These are phyloP conservation scores for Backusella tarrabulga DNA, from an alignment of 192 early-diverging fungal species.

Conservation along the genomic window DNA sequence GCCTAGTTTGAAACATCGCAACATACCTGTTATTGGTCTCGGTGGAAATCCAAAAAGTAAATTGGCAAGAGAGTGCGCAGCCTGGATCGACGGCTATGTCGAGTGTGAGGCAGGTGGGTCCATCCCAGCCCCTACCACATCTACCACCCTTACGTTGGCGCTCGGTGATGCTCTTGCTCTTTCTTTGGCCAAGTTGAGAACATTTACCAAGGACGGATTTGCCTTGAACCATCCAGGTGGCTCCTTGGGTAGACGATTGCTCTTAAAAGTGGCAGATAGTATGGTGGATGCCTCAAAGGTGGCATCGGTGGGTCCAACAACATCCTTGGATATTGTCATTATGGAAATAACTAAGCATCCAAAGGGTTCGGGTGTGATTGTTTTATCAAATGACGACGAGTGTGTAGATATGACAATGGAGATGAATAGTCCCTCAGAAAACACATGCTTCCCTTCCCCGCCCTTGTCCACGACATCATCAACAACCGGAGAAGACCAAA, in stretches of 20 bases:
- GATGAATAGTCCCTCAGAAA: not conserved
- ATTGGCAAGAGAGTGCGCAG: conserved; percentile 38
- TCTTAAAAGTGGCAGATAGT: conserved; percentile 39
- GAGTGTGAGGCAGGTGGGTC: conserved; percentile 32
- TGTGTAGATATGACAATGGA: not conserved
- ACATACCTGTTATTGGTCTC: conserved; percentile 39
- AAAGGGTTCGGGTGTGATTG: conserved; percentile 33
- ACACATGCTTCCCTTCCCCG: conserved; percentile 13
- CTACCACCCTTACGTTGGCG: conserved; percentile 45
- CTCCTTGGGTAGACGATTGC: conserved; percentile 33
- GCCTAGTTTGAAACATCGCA: conserved; percentile 38
- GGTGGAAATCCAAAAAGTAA: conserved; percentile 41
- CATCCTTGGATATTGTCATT: conserved; percentile 37
- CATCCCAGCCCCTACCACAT: conserved; percentile 46
- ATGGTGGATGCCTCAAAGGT: conserved; percentile 24
- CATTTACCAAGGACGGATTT: conserved; percentile 39
- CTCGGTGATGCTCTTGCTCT: conserved; percentile 45
- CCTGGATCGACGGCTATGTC: conserved; percentile 43
- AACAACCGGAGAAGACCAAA: not conserved
- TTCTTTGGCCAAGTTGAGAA: conserved; percentile 31
- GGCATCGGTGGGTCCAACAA: conserved; percentile 15
- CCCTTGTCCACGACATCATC: conserved; percentile 12
- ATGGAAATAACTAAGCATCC: conserved; percentile 35
- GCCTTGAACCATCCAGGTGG: conserved; percentile 50
- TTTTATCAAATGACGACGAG: conserved; percentile 12